Base-by-base conservation (phyloP, 2,329 filamentous ascomycete species). In the Aspergillus sp. region DNA sequence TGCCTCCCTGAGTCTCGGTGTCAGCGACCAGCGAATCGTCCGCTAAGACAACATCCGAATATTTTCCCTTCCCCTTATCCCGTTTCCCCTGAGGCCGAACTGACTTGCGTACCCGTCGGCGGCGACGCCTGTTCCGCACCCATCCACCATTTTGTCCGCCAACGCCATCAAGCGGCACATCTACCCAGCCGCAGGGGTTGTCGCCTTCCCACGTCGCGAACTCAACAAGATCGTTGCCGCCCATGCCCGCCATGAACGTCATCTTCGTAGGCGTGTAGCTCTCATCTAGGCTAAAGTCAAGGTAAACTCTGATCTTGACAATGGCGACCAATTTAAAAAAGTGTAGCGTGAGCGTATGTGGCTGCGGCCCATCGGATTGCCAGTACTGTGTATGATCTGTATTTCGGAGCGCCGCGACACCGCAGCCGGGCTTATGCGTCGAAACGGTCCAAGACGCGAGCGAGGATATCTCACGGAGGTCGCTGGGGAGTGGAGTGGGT, bases 191-290 rank as follows among this genome's bases (percentile, higher is more conserved):
- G 48, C 88, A 85, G 0, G 94, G 94, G 61, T 87, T 89, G 66
- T 88, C 87, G 25, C 97, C 88, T 65, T 87, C 85, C 83, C 97
- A 90, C 25, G 88, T 88, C 1, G 89, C 89, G 76, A 97, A 98
- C 65, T 95, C 91, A 57, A 96, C 90, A 9, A 98, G 86, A 72
- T 96, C 93, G 76, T 98, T 95, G 66, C 93, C 90, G 49, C 93
- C 92, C 65, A 92, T 97, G 13, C 95, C 95, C 0, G 93, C 94
- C 43, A 90, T 87, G 73, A 98, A 93, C 51, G 91, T 82, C 71
- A 99, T 96, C 70, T 93, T 91, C 1, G 93, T 98, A 0, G 95
- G 95, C 3, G 95, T 99, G 76, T 99, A 99, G 48, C 91, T 95
- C 79, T 99, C 95, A 77, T 99, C 95, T 57, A 92, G 87, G 64